Base-by-base conservation (phyloP, 495 filamentous ascomycete genomes). In the Cercophora newfieldiana region DNA sequence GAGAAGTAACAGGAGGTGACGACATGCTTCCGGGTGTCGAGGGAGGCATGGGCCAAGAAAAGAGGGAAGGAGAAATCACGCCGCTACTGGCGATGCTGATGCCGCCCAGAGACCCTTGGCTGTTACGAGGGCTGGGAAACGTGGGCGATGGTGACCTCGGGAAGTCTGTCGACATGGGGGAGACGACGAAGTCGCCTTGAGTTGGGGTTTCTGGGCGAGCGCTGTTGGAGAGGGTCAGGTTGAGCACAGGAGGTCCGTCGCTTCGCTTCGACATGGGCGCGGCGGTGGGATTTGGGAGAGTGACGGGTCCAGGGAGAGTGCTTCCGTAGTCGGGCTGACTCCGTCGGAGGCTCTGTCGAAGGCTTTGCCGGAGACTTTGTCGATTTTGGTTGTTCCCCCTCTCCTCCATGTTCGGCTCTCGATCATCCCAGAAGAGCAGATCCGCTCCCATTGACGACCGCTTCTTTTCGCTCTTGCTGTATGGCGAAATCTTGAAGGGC, bases 31-130 rank as follows among this genome's bases (percentile, higher is more conserved):
- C 30, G 1, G 68, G 59, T 0, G 51, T 68, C 0, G 74, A 73
- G 24, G 73, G 71, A 0, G 74, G 74, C 60, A 68, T 59, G 0
- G 73, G 71, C 67, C 71, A 75, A 7, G 68, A 69, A 8, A 74
- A 56, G 47, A 76, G n/a, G 0, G 70, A 71, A 0, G 70, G 57
- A 3, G 68, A 73, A 21, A 74, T 68, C 6, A 73, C 60, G 7
- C 66, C 68, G 26, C 49, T 63, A 28, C 49, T 55, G 21, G 49
- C 61, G 16, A 55, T 37, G 61, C 61, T 63, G n/a, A 22, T 14
- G 26, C 59, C 59, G 22, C 59, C 28, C 22, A 72, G 4, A 0
- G 70, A 71, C 18, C 70, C 67, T 26, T 66, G 44, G 49, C 71
- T 72, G 21, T 66, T 50, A 0, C 68, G 66, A 28, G 56, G 67